Evolutionary conservation across 2,329 filamentous ascomycete species (phyloP).

Genomic region (Zasmidium cellare): DNA sequence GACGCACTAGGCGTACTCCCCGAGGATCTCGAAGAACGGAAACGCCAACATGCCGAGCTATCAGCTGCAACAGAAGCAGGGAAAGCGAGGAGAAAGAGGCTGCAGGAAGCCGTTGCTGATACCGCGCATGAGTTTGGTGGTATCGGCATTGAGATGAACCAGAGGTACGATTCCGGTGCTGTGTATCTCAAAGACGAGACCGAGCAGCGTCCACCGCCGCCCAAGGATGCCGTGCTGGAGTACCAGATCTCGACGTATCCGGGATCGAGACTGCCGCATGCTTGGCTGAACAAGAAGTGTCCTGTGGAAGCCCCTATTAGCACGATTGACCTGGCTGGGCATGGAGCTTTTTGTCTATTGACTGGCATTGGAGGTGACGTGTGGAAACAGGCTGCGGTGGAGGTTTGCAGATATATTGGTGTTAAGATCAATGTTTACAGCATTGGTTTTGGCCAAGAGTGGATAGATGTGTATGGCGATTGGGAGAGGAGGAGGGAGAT

Average conservation of each 20-base stretch:
- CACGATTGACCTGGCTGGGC: constrained; percentile 61
- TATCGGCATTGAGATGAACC: constrained; percentile 61
- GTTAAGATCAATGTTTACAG: constrained; percentile 52
- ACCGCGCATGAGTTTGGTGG: constrained; percentile 49
- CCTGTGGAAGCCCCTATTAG: constrained; percentile 50
- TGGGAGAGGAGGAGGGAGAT: constrained; percentile 58
- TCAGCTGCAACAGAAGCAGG: constrained; percentile 28
- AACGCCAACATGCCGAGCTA: constrained; percentile 30
- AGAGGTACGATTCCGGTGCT: constrained; percentile 51
- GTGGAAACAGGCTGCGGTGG: constrained; percentile 54
- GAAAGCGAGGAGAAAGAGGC: constrained; percentile 39
- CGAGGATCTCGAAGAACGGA: constrained; percentile 29
- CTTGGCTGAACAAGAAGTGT: constrained; percentile 56
- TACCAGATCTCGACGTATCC: constrained; percentile 53
- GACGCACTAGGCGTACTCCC: constrained; percentile 32
- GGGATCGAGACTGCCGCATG: constrained; percentile 62
- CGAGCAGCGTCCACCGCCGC: constrained; percentile 20
- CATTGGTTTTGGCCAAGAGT: constrained; percentile 61
- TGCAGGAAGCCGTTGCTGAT: constrained; percentile 31
- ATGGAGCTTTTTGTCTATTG: constrained; percentile 48
- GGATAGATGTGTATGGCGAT: constrained; percentile 62
- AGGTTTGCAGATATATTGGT: constrained; percentile 41
- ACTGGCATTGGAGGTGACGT: constrained; percentile 55
- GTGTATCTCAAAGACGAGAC: constrained; percentile 32
- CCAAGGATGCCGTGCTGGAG: constrained; percentile 27